These are phyloP conservation scores for Pleurotus giganteus DNA, from an alignment of 768 basidiomycete genomes.

Conservation along the genomic window DNA sequence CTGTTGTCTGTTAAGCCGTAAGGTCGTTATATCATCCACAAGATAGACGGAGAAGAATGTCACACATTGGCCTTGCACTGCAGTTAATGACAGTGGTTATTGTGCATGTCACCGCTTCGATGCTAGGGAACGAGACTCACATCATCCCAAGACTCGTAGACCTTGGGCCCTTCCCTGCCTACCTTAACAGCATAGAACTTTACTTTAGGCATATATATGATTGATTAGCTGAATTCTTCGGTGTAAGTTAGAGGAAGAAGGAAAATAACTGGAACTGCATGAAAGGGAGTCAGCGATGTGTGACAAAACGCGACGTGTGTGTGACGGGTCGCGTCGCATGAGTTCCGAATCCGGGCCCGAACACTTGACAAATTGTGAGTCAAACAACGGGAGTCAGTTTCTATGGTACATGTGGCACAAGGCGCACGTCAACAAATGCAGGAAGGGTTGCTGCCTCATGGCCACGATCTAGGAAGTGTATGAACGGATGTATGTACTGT, in stretches of 20 bases:
- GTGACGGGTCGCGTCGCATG: background rate
- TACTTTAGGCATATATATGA: constrained; percentile 12
- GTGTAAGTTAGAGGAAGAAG: too few species aligned
- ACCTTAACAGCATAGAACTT: constrained; percentile 63
- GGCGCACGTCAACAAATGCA: too few species aligned
- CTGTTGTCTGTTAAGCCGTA: constrained; percentile 37
- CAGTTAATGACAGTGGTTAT: background rate
- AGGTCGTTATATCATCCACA: background rate
- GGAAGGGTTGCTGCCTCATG: too few species aligned
- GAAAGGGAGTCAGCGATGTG: background rate
- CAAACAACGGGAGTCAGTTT: too few species aligned
- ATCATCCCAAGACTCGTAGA: constrained; percentile 62
- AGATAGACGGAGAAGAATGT: background rate
- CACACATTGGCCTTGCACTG: constrained; percentile 50
- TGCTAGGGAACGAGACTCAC: constrained; percentile 28
- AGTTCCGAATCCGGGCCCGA: too few species aligned
- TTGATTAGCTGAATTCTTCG: constrained; percentile 16
- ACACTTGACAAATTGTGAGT: too few species aligned
- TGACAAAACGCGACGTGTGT: background rate
- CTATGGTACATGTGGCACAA: too few species aligned
- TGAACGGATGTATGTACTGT: too few species aligned
- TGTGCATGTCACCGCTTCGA: background rate
- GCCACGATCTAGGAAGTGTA: too few species aligned
- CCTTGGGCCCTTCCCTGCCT: constrained; percentile 55
- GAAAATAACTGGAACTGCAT: too few species aligned